Base-by-base conservation (phyloP, 2,329 filamentous ascomycete species). In the Pseudopithomyces maydicus region DNA sequence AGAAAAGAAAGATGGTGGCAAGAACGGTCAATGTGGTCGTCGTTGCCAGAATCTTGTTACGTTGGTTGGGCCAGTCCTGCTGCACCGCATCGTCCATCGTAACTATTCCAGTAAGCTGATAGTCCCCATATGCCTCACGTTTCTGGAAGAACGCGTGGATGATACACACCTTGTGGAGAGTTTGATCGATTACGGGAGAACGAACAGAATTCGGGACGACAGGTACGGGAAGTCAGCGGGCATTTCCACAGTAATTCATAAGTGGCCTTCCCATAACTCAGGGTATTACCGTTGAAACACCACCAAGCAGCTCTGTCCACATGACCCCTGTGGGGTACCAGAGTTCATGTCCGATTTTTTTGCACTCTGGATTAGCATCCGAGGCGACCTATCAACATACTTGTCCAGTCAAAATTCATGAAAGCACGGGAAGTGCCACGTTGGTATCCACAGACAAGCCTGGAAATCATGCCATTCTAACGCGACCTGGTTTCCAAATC, bases 41-140 rank as follows among this genome's bases (percentile, higher is more conserved):
- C 19, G 68, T 61, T 3, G 68, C 51, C 17, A 71, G 52, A 33
- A 69, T 58, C 48, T 62, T 64, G 44, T 65, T 36, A 7, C 67
- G 54, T 32, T 64, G 35, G 43, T 71, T 59, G 15, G 68, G 65
- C 65, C 63, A 71, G 52, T 68, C 64, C 52, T 63, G 65, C 22
- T 55, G 47, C 42, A 32, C 32, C 51, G 55, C 17, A 33, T 56
- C 53, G 43, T 15, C 17, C 43, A 46, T 46, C 43, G 43, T 46
- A 15, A 46, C 43, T 46, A 46, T 10, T 6, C 7, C 23, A 33
- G 12, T 46, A 17, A 46, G 23, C 42, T 19, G 8, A 3, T 7
- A 20, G 15, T 32, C 17, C n/a, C 7, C 33, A 11, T 20, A 2
- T 19, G 17, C 7, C 15, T 33, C 23, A 10, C 15, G 10, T 17